Base-by-base conservation (phyloP, 1,139 yeast genomes). In the Lodderomyces metapsilosis region DNA sequence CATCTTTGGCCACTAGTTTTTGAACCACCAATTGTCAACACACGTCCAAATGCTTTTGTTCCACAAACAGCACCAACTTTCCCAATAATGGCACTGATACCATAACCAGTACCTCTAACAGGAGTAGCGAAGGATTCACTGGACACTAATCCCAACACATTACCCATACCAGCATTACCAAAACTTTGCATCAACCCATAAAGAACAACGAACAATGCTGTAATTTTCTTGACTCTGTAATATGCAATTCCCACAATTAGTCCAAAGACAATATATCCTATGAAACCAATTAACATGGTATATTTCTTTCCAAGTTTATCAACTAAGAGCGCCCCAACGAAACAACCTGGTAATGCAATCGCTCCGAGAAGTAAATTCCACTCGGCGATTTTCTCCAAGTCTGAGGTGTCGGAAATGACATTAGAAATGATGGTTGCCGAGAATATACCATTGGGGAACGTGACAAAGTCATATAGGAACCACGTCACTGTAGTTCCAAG, bases 151-250 rank as follows among this genome's bases (percentile, higher is more conserved):
- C 92, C 92, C 73, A 84, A 67, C 71, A 78, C 78, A 56, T 84
- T 76, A 50, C 92, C 92, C 3, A 92, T 92, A 3, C 94, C 92
- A 52, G 83, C 66, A 59, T 84, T 84, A 52, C 89, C 89, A 40
- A 59, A 52, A 68, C 42, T 36, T 39, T 39, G 68, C 71, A 74
- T 66, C 28, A 74, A 57, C 10, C 78, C 80, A 49, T 72, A 75
- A 44, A 74, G 66, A 15, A 75, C 62, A 44, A 75, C 66, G 49
- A 75, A 73, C 38, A 71, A 58, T 2, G 72, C 67, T 11, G 72
- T 65, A 41, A 71, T 71, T 18, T 63, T 60, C 37, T 59, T 58
- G 40, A 75, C 59, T 51, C 65, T 66, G 10, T 66, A 60, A 48
- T 69, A 75, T 13, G 71, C 75, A 44, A 62, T 61, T 24, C 79